Conservation (phyloP, 1,284 basidiomycete genomes). For the Cystobasidium pallidum region DNA sequence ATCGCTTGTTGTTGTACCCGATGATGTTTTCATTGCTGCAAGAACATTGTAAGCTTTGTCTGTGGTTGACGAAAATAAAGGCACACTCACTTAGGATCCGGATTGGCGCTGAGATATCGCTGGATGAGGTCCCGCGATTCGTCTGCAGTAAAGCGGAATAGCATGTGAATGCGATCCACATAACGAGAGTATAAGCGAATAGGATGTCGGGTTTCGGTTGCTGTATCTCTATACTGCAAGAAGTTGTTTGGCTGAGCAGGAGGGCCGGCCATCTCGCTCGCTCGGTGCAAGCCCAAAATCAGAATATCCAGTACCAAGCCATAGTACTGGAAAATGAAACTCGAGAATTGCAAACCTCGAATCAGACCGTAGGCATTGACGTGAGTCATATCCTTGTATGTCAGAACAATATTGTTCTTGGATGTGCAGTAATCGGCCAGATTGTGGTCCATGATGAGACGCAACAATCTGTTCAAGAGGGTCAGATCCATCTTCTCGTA, state of each 20-base stretch:
- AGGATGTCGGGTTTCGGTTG: constrained; percentile 90
- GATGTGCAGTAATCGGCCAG: constrained; percentile 96
- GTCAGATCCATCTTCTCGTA: constrained; percentile 98
- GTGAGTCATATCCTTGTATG: constrained; percentile 93
- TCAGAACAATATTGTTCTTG: constrained; percentile 92
- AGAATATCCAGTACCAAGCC: constrained; percentile 68
- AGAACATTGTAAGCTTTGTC: too few relatives aligned
- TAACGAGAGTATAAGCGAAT: constrained; percentile 92
- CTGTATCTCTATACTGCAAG: constrained; percentile 88
- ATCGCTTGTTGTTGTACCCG: constrained; percentile 98
- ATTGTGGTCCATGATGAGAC: constrained; percentile 94
- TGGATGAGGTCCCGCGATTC: constrained; percentile 97
- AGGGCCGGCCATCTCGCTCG: constrained; percentile 95
- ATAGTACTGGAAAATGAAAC: constrained; percentile 76
- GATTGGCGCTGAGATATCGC: constrained; percentile 86
- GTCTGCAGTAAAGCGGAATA: constrained; percentile 98
- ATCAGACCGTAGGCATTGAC: constrained; percentile 91
- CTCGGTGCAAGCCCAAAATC: constrained; percentile 88
- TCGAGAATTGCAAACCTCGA: constrained; percentile 91
- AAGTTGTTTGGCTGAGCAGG: constrained; percentile 95
- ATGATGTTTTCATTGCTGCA: constrained; percentile 88
- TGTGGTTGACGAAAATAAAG: too few relatives aligned
- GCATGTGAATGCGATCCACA: constrained; percentile 87
- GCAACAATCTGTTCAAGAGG: constrained; percentile 85
- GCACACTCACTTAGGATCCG: constrained; percentile 73